These are phyloP conservation scores for Pichia deserticola DNA, from an alignment of 805 yeast genomes.

Conservation along the genomic window DNA sequence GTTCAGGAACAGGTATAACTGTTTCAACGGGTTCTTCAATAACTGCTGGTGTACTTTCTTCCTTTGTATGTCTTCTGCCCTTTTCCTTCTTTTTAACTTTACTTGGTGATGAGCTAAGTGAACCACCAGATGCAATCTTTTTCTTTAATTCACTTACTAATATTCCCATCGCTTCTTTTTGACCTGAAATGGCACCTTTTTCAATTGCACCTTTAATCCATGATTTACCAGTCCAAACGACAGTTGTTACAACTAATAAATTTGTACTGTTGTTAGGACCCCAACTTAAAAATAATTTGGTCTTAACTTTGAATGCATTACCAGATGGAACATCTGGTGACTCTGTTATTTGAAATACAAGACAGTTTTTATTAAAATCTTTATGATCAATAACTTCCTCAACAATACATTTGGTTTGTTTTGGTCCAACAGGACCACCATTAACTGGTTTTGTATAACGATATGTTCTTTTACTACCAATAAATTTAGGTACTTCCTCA, in stretches of 20 bases:
- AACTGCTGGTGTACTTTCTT: constrained; percentile 1
- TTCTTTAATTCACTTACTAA: constrained; percentile 41
- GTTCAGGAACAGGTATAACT: background rate
- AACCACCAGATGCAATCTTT: constrained; percentile 22
- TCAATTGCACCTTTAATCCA: constrained; percentile 77
- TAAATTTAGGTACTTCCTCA: constrained; percentile 38
- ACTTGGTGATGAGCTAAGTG: constrained; percentile 20
- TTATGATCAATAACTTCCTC: constrained; percentile 48
- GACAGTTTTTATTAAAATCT: constrained; percentile 41
- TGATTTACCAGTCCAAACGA: constrained; percentile 69
- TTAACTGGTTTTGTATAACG: constrained; percentile 56
- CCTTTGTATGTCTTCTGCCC: constrained; percentile 6
- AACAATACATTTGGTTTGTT: constrained; percentile 61
- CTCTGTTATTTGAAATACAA: constrained; percentile 49
- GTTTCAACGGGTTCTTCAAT: constrained; percentile 9
- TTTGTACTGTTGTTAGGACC: constrained; percentile 47
- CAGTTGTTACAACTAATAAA: constrained; percentile 43
- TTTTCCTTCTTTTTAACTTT: constrained; percentile 12
- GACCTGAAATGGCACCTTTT: constrained; percentile 67
- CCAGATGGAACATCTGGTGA: constrained; percentile 88
- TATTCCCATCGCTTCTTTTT: constrained; percentile 48
- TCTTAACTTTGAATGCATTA: constrained; percentile 52
- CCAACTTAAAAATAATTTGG: constrained; percentile 57
- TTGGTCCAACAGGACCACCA: constrained; percentile 68
- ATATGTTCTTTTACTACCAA: constrained; percentile 37